Base-by-base conservation (phyloP, 2,329 filamentous ascomycete species). In the Fusarium tuaranense region DNA sequence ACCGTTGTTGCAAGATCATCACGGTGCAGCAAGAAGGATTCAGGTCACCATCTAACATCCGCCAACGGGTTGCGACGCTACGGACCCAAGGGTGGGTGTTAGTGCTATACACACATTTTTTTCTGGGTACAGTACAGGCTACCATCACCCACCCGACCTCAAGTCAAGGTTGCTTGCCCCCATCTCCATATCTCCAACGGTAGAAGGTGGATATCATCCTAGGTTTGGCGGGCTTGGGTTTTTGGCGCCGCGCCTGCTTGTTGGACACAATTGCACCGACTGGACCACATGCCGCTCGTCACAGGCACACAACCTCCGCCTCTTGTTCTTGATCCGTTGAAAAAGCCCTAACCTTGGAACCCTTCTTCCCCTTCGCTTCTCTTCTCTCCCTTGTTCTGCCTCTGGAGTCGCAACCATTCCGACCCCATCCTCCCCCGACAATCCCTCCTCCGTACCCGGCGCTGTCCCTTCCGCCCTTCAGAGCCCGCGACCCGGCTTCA, bases 361-460 rank as follows among this genome's bases (percentile, higher is more conserved):
- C 8, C 20, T 34, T 63, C 58, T 30, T 48, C 44, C 44, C 46
- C 46, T 25, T 67, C 44, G 38, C 41, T 22, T 67, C 44, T 44
- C 41, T 22, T 22, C 41, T 44, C 41, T 41, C 38, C 48, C 46
- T 32, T 27, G 14, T 55, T 53, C 20, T 53, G 36, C 27, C 6
- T n/a, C 39, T 46, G 66, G 61, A 73, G 70, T 78, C 77, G 74
- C 71, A 80, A 85, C 78, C 78, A 85, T 85, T 85, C 74, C 77
- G 71, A 60, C 78, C 62, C 70, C 69, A 63, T 74, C 74, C 63
- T 66, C 51, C 70, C 69, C 69, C 72, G 79, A 77, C 70, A 77
- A 79, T 83, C 83, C 83, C 83, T 85, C 83, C 83, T 85, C 83
- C 76, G 78, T 78, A 80, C 78, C 79, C 72, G 75, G 77, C 76